Evolutionary conservation across 2,329 filamentous ascomycete species (phyloP), one percentile per base, ranked within the genome.

Genomic region (Saccharata proteae): DNA sequence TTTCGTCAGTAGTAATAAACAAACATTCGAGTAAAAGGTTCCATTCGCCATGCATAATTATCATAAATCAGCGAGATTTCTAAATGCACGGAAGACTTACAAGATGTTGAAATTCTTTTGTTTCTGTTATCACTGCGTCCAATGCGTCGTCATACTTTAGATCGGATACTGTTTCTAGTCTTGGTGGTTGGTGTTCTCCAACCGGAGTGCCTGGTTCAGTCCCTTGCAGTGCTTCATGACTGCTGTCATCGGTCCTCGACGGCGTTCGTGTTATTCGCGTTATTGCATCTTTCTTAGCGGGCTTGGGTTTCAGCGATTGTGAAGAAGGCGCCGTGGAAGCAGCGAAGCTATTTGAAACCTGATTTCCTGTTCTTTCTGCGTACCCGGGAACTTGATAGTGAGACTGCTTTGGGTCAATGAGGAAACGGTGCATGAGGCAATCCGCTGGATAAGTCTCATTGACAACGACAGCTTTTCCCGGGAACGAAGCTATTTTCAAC

Each of bases 301-400:
- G 47, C 41, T 76, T 75, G 5, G 75, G 43, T 32, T 65, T 52
- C 5, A 71, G 49, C 2, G 69, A 69, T 4, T 54, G 46, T 3
- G 46, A 46, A 8, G 38, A 32, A 13, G 31, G 35, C 2, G 38
- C 30, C 3, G 26, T 25, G 16, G 19, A 17, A 3, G 18, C 13
- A 2, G 17, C 17, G n/a, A 4, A 1, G 5, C 30, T 22, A 6
- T 22, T 14, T 2, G 5, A 4, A 5, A 7, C 11, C n/a, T 1
- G 4, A 2, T 10, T 14, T 13, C 19, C 9, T 2, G 6, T 10
- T 5, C 16, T 4, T 7, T 7, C 14, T 38, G 32, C 46, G 46
- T 57, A 61, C 24, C 68, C 81, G 30, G 47, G 48, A 16, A 80
- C 63, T 36, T 49, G 56, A 45, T 83, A 90, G 27, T 69, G 68